These are phyloP conservation scores for Boletus coccyginus DNA, from an alignment of 768 basidiomycete species.

Conservation along the genomic window DNA sequence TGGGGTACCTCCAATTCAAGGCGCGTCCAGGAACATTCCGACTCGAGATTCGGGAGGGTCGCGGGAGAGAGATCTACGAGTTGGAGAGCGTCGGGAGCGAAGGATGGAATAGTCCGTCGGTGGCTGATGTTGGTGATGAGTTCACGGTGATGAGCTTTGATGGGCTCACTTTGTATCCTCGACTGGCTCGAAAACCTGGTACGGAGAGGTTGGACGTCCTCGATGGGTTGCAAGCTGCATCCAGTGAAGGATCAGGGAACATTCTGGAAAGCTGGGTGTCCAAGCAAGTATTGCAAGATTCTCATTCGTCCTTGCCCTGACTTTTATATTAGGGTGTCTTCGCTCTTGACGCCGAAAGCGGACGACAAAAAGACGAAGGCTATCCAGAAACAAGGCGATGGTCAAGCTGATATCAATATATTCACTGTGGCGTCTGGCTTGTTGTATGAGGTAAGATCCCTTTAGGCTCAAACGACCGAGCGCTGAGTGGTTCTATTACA, in stretches of 20 bases:
- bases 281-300: slow-evolving; percentile 39
- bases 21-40: slow-evolving; percentile 86
- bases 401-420: slow-evolving; percentile 93
- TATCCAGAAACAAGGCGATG: slow-evolving; percentile 25
- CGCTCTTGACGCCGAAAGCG: slow-evolving; percentile 37
- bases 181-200: slow-evolving; percentile 64
- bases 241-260: slow-evolving; percentile 33
- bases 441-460: slow-evolving; percentile 79
- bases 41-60: slow-evolving; percentile 78
- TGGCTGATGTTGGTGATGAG: slow-evolving; percentile 66
- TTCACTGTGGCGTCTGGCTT: slow-evolving; percentile 98
- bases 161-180: slow-evolving; percentile 85
- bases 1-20: slow-evolving; percentile 96
- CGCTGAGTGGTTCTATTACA: slow-evolving; percentile 30
- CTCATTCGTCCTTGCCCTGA: background rate
- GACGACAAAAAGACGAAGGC: slow-evolving; percentile 19
- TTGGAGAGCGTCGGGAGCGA: slow-evolving; percentile 87
- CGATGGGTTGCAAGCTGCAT: slow-evolving; percentile 38
- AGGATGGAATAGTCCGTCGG: slow-evolving; percentile 79
- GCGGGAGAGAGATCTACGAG: slow-evolving; percentile 74
- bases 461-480: background rate
- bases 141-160: slow-evolving; percentile 88
- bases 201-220: slow-evolving; percentile 85
- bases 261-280: slow-evolving; percentile 49
- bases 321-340: slow-evolving; percentile 38